Conservation (phyloP, 441 rosid genomes). For the Syzygium malaccense region DNA sequence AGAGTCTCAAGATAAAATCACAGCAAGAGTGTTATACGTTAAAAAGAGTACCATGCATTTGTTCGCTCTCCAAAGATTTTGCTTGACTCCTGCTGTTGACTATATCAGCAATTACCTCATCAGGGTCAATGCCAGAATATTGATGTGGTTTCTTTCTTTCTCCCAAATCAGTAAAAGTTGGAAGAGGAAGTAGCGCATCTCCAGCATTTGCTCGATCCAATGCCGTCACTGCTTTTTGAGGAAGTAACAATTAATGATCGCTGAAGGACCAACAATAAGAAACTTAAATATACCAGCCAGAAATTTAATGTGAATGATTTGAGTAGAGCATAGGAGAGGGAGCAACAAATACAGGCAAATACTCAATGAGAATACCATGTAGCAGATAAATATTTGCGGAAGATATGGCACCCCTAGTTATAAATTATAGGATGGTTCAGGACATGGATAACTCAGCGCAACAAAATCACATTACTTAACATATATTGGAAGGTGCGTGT, state of each 20-base stretch:
- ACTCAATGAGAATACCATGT: not conserved
- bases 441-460: not conserved
- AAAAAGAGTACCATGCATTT: conserved; percentile 20
- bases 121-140: conserved; percentile 16
- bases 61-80: conserved; percentile 26
- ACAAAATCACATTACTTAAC: not conserved
- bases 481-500: not conserved
- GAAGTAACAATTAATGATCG: conserved; percentile 22
- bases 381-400: not conserved
- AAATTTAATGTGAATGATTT: not conserved
- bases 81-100: conserved; percentile 30
- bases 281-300: not conserved
- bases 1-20: not conserved
- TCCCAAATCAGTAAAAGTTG: conserved; percentile 41
- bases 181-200: conserved; percentile 70
- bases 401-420: not conserved
- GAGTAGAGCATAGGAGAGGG: not conserved
- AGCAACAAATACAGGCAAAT: not conserved
- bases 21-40: not conserved
- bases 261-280: not conserved
- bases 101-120: conserved; percentile 36
- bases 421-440: not conserved
- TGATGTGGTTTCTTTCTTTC: conserved; percentile 27
- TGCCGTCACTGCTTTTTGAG: conserved; percentile 56
- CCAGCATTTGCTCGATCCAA: conserved; percentile 85